These are phyloP conservation scores for Monosporascus sp. DNA, from an alignment of 2,329 filamentous ascomycete genomes.

Conservation along the genomic window DNA sequence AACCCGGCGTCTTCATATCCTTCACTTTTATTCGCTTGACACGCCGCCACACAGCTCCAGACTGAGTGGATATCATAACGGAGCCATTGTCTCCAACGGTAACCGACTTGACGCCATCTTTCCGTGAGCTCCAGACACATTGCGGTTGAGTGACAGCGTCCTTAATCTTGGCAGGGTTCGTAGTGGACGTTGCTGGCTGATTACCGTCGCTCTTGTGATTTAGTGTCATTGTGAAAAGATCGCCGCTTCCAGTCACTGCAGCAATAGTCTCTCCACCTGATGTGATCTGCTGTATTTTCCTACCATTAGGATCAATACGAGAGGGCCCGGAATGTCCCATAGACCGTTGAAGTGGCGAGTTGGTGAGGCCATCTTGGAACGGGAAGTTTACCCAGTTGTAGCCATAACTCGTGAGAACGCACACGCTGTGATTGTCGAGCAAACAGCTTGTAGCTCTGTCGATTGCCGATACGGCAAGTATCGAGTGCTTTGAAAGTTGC, in stretches of 20 bases:
- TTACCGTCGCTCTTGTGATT: constrained; percentile 60
- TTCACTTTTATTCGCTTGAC: constrained; percentile 79
- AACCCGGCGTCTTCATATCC: constrained; percentile 39
- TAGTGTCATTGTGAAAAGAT: constrained; percentile 80
- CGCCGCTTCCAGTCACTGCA: constrained; percentile 75
- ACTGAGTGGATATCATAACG: constrained; percentile 87
- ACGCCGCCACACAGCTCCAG: constrained; percentile 88
- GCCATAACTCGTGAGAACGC: constrained; percentile 92
- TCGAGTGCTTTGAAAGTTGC: constrained; percentile 60
- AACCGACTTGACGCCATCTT: constrained; percentile 80
- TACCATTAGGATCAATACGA: constrained; percentile 57
- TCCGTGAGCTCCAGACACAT: constrained; percentile 83
- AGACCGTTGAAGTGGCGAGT: constrained; percentile 51
- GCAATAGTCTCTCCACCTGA: constrained; percentile 89
- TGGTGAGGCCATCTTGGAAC: constrained; percentile 62
- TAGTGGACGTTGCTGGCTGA: constrained; percentile 66
- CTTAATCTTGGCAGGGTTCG: constrained; percentile 86
- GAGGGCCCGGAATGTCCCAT: constrained; percentile 60
- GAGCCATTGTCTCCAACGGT: constrained; percentile 88
- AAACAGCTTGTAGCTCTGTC: constrained; percentile 84
- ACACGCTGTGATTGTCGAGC: constrained; percentile 81
- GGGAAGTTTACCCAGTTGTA: constrained; percentile 89
- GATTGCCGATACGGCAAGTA: constrained; percentile 78
- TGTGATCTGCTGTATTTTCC: constrained; percentile 69
- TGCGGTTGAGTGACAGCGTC: constrained; percentile 73